phyloP scores from a whole-genome alignment of 2,329 filamentous ascomycete genomes.

The Pseudogymnoascus sp. region DNA sequence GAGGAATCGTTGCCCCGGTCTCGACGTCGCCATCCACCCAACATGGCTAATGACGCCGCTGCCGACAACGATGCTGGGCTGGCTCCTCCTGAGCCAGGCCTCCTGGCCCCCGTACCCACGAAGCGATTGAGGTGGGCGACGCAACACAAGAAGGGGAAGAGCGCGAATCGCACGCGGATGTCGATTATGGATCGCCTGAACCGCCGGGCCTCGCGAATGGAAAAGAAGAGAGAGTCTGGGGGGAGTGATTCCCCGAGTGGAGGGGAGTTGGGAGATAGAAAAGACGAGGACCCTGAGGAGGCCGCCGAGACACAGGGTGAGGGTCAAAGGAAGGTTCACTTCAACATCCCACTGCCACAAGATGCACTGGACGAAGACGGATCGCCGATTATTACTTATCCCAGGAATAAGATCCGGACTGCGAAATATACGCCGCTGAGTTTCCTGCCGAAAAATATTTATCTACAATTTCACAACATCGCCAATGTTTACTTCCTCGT shows the following conservation, averaged over 20 bases:
- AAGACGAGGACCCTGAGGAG: slow-evolving; percentile 17
- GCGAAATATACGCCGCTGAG: slow-evolving; percentile 94
- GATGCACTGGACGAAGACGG: slow-evolving; percentile 76
- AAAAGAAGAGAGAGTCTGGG: slow-evolving; percentile 59
- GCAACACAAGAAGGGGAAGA: slow-evolving; percentile 69
- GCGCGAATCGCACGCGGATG: slow-evolving; percentile 69
- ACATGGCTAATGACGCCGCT: slow-evolving; percentile 13
- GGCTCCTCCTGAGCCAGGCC: slow-evolving; percentile 34
- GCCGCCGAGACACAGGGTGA: slow-evolving; percentile 32
- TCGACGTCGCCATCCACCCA: slow-evolving; percentile 29
- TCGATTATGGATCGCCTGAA: slow-evolving; percentile 74
- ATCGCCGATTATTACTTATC: slow-evolving; percentile 59
- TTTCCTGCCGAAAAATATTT: slow-evolving; percentile 94
- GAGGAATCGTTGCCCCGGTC: slow-evolving; percentile 2
- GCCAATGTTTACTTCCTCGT: slow-evolving; percentile 99
- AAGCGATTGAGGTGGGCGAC: slow-evolving; percentile 94
- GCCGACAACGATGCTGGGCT: slow-evolving; percentile 11
- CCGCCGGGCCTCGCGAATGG: slow-evolving; percentile 54
- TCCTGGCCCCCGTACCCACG: slow-evolving; percentile 39
- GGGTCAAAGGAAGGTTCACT: slow-evolving; percentile 59
- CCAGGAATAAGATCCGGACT: slow-evolving; percentile 93
- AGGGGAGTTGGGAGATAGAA: slow-evolving; percentile 16
- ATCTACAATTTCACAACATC: slow-evolving; percentile 96
- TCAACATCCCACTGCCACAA: slow-evolving; percentile 75
- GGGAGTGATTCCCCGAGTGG: slow-evolving; percentile 24